Evolutionary conservation across 495 filamentous ascomycete genomes (phyloP).

Genomic region (Clohesyomyces aquaticus): DNA sequence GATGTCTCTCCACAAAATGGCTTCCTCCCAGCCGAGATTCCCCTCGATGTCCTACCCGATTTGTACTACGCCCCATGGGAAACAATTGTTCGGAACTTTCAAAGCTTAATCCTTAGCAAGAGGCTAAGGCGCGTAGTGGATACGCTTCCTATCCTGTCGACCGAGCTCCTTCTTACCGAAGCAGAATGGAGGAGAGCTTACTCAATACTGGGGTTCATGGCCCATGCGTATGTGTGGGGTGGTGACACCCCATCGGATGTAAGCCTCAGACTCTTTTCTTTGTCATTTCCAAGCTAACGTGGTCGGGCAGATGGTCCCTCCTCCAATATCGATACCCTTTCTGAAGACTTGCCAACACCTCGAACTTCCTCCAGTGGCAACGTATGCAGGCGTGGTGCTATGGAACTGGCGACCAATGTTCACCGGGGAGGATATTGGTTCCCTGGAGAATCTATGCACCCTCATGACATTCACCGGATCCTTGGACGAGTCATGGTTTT

Average conservation of each 20-base stretch:
- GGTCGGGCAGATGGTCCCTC: constrained; percentile 72
- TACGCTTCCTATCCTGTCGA: constrained; percentile 77
- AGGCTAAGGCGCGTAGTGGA: constrained; percentile 77
- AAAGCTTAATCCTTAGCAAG: constrained; percentile 80
- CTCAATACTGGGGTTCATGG: constrained; percentile 80
- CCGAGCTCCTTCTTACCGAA: constrained; percentile 74
- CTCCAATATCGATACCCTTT: constrained; percentile 81
- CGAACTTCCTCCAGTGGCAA: constrained; percentile 90
- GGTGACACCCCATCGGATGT: constrained; percentile 80
- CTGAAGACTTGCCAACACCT: constrained; percentile 76
- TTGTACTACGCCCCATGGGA: constrained; percentile 96
- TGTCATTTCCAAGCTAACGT: constrained; percentile 21
- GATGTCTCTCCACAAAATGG: constrained; percentile 83
- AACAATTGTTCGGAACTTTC: constrained; percentile 78
- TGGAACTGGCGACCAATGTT: constrained; percentile 98
- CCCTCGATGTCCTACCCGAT: constrained; percentile 77
- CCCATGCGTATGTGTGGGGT: constrained; percentile 95
- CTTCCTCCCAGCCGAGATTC: constrained; percentile 84
- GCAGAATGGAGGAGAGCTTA: constrained; percentile 93
- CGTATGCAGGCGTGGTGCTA: constrained; percentile 85
- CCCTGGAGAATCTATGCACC: constrained; percentile 80
- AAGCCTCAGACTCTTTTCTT: constrained; percentile 31
- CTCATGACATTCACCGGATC: constrained; percentile 93
- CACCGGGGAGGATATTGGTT: constrained; percentile 73
- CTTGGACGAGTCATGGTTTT: constrained; percentile 98